Evolutionary conservation across 371 early-diverging fungal species (phyloP).

Genomic region (Rhizomucor miehei): DNA sequence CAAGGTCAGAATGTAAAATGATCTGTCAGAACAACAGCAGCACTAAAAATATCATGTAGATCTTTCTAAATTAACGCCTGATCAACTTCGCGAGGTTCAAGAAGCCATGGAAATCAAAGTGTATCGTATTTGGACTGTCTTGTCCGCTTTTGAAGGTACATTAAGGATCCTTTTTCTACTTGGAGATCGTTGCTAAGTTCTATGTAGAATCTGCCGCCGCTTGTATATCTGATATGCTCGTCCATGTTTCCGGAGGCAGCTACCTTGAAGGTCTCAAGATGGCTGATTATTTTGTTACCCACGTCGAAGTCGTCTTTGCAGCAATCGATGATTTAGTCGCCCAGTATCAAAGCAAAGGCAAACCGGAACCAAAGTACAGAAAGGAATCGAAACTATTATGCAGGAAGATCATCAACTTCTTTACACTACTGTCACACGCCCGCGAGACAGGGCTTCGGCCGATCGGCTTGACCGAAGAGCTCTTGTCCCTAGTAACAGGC

Average conservation of each 20-base stretch:
- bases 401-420: conserved; percentile 89
- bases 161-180: conserved; percentile 1
- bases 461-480: conserved; percentile 84
- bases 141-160: conserved; percentile 75
- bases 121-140: conserved; percentile 80
- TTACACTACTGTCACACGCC: conserved; percentile 83
- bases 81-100: conserved; percentile 49
- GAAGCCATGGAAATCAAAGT: conserved; percentile 74
- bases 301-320: conserved; percentile 89
- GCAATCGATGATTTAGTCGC: conserved; percentile 76
- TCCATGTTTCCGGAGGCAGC: conserved; percentile 84
- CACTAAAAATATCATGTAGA: conserved; percentile 10
- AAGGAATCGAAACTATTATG: conserved; percentile 90
- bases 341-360: conserved; percentile 24
- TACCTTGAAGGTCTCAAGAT: conserved; percentile 84
- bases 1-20: too few relatives aligned
- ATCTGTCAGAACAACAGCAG: too few relatives aligned
- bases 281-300: conserved; percentile 89
- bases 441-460: conserved; percentile 62
- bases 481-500: conserved; percentile 87
- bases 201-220: conserved; percentile 88
- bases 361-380: conserved; percentile 64
- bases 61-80: conserved; percentile 28
- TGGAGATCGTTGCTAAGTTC: background rate
- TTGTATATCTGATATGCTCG: conserved; percentile 95